These are phyloP conservation scores for Aspergillus sp. DNA, from an alignment of 2,329 filamentous ascomycete genomes.

Conservation along the genomic window DNA sequence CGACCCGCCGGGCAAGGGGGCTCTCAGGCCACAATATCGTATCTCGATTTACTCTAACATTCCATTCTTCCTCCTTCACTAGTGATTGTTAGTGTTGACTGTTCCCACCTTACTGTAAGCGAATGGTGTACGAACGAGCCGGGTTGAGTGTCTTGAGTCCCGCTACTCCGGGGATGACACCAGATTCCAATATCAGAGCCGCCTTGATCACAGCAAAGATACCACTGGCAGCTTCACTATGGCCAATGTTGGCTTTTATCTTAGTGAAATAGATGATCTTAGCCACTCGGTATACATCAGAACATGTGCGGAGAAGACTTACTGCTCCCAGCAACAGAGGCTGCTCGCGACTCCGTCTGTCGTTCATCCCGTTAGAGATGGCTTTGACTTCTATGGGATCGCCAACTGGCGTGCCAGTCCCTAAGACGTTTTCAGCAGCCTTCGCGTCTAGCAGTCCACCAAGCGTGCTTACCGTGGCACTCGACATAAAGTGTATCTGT, in stretches of 20 bases:
- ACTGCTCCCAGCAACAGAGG: background rate
- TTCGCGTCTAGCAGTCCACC: background rate
- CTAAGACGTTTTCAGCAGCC: background rate
- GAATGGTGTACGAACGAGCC: no score
- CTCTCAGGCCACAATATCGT: background rate
- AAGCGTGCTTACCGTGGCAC: background rate
- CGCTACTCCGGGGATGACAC: constrained; percentile 27
- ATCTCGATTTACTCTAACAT: no score
- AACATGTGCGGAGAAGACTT: background rate
- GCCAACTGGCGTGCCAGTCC: background rate
- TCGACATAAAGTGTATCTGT: background rate
- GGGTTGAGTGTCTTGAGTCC: constrained; percentile 33
- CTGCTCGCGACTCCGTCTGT: constrained; percentile 16
- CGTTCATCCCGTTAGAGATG: background rate
- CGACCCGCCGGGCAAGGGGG: background rate
- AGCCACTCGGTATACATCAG: no score
- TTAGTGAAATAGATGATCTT: no score
- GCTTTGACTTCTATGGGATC: background rate
- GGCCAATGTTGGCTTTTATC: constrained; percentile 34
- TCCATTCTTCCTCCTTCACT: no score
- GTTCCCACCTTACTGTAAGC: no score
- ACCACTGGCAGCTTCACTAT: constrained; percentile 30
- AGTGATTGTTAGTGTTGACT: no score
- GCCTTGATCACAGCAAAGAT: constrained; percentile 32
- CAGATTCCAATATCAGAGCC: constrained; percentile 25